These are phyloP conservation scores for Brasenia schreberi DNA, from an alignment of 164 flowering plant species.

Conservation along the genomic window DNA sequence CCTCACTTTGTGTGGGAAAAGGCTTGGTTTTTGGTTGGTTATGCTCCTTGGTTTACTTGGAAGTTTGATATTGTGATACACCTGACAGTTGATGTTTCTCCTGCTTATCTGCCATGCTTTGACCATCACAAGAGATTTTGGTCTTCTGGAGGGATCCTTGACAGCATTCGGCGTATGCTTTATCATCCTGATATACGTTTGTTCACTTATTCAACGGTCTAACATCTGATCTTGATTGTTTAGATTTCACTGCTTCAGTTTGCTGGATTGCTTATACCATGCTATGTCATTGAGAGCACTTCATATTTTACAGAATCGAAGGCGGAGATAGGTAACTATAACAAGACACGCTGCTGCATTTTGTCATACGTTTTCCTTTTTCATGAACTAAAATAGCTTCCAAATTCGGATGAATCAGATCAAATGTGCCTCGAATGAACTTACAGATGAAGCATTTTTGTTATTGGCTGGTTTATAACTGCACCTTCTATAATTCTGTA, in stretches of 20 bases:
- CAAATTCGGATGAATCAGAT: too few relatives aligned
- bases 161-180: conserved; percentile 37
- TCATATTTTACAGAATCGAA: conserved; percentile 38
- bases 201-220: not conserved
- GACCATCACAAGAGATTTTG: conserved; percentile 34
- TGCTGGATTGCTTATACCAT: conserved; percentile 56
- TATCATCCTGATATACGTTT: not conserved
- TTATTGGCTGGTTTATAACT: too few relatives aligned
- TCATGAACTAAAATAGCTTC: too few relatives aligned
- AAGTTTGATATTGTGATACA: not conserved
- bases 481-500: too few relatives aligned
- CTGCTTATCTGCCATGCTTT: conserved; percentile 48
- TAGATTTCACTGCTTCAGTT: conserved; percentile 58
- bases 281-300: conserved; percentile 48
- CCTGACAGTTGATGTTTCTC: conserved; percentile 42
- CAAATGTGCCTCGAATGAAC: too few relatives aligned
- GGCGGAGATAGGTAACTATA: conserved; percentile 44
- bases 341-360: too few relatives aligned
- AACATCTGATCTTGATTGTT: conserved; percentile 7
- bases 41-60: too few relatives aligned
- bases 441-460: too few relatives aligned
- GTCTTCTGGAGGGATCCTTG: conserved; percentile 20
- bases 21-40: too few relatives aligned
- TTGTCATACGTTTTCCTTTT: too few relatives aligned
- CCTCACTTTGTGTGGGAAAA: too few relatives aligned